phyloP scores from a whole-genome alignment of 1,284 basidiomycete species.

The Sutorius eximius region DNA sequence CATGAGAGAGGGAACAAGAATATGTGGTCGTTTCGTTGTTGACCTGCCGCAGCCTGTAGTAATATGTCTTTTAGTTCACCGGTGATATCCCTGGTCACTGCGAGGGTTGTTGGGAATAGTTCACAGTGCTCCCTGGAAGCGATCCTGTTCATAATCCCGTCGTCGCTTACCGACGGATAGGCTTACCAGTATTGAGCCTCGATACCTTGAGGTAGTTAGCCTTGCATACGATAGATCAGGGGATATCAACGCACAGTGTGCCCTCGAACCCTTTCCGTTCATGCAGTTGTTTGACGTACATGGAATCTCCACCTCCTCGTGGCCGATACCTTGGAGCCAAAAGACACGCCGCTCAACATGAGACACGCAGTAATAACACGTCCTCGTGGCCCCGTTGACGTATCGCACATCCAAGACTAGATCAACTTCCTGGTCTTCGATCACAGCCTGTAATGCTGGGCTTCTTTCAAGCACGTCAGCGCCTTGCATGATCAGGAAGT shows the following conservation, averaged over 20 bases:
- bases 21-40: not conserved
- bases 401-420: conserved; percentile 21
- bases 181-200: conserved; percentile 34
- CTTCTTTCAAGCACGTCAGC: conserved; percentile 8
- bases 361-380: conserved; percentile 32
- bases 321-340: conserved; percentile 28
- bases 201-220: conserved; percentile 22
- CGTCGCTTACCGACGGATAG: too few species aligned
- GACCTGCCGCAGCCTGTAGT: conserved; percentile 33
- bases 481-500: conserved; percentile 13
- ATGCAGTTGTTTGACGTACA: conserved; percentile 27
- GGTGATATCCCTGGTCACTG: conserved; percentile 20
- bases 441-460: conserved; percentile 3
- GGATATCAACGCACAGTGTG: conserved; percentile 24
- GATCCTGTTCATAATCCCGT: not conserved
- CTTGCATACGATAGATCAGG: not conserved
- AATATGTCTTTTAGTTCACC: conserved; percentile 24
- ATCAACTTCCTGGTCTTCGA: conserved; percentile 12
- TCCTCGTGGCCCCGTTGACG: not conserved
- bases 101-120: conserved; percentile 30
- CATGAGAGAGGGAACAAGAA: not conserved
- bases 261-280: conserved; percentile 3
- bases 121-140: conserved; percentile 32
- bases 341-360: conserved; percentile 30
- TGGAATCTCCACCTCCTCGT: conserved; percentile 16